Evolutionary conservation across 1,284 basidiomycete genomes (phyloP).

Genomic region (Fomitiporia mediterranea): DNA sequence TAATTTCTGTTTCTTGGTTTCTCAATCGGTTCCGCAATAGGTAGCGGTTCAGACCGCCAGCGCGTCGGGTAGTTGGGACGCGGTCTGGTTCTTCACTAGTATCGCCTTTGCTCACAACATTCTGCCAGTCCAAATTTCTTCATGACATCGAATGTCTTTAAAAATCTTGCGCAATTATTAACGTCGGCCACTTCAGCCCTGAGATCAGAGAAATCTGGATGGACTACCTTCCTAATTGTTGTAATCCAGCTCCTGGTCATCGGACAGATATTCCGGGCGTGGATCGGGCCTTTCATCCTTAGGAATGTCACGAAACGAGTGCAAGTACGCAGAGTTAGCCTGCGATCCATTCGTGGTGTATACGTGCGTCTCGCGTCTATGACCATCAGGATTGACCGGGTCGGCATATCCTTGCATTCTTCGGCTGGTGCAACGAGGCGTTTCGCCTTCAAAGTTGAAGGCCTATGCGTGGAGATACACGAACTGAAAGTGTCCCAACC

Average conservation of each 20-base stretch:
- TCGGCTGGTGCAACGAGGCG: conserved; percentile 43
- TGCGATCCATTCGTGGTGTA: conserved; percentile 70
- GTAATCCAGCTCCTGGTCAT: conserved; percentile 45
- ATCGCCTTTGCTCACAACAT: too few species aligned
- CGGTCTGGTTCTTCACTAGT: too few species aligned
- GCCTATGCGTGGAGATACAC: conserved; percentile 48
- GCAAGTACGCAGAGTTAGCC: conserved; percentile 63
- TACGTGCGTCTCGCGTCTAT: conserved; percentile 54
- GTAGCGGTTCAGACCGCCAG: too few species aligned
- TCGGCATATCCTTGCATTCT: conserved; percentile 53
- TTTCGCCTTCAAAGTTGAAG: conserved; percentile 56
- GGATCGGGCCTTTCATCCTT: conserved; percentile 59
- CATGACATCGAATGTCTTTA: too few species aligned
- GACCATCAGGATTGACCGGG: conserved; percentile 58
- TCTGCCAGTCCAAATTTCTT: too few species aligned
- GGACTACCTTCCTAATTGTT: conserved; percentile 42
- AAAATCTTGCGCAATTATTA: too few species aligned
- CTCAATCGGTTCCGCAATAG: too few species aligned
- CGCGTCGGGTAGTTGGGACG: too few species aligned
- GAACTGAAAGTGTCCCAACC: conserved; percentile 26
- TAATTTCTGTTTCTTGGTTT: too few species aligned
- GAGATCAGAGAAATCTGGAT: too few species aligned
- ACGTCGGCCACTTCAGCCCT: too few species aligned
- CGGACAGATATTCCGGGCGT: conserved; percentile 55
- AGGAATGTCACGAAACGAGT: conserved; percentile 54